Percentiles rank a stretch among this genome's conserved stretches.
phyloP scores from a whole-genome alignment of 768 basidiomycete genomes.

The Daedalea quercina region DNA sequence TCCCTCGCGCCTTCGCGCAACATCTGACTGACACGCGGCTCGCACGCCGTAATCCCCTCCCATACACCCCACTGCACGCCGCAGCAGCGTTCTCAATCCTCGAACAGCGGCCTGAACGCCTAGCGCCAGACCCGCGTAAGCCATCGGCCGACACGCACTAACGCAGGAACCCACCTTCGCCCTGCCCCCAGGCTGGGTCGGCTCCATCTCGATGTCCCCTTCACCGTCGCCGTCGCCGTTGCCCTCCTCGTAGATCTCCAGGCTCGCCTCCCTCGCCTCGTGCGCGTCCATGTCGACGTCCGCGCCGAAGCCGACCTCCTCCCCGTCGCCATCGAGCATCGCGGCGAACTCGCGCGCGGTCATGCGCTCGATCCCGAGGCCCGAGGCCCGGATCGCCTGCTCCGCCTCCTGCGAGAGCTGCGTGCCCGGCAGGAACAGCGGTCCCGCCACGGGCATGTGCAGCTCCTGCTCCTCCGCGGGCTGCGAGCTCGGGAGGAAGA shows the following conservation, averaged over 20 bases:
- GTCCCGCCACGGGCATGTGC: constrained; percentile 14
- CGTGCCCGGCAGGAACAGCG: constrained; percentile 26
- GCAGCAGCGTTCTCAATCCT: constrained; percentile 13
- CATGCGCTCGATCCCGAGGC: constrained; percentile 66
- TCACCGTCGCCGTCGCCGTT: too few relatives aligned
- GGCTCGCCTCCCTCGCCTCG: constrained; percentile 8
- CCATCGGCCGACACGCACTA: neutral
- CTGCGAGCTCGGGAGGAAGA: constrained; percentile 17
- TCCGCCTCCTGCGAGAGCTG: constrained; percentile 46
- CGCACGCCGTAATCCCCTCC: neutral
- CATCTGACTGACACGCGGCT: neutral
- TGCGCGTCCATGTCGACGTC: constrained; percentile 1
- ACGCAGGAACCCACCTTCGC: constrained; percentile 12
- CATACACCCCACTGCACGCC: neutral
- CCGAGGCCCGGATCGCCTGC: constrained; percentile 49
- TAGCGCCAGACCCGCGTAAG: constrained; percentile 5
- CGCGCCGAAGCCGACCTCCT: constrained; percentile 34
- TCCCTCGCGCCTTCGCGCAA: neutral
- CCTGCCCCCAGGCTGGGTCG: constrained; percentile 18
- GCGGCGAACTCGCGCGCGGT: constrained; percentile 50
- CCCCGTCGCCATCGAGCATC: constrained; percentile 54
- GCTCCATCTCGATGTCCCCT: constrained; percentile 16
- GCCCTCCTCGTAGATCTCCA: constrained; percentile 16
- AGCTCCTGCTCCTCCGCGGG: constrained; percentile 6
- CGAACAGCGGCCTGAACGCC: constrained; percentile 25